Base-by-base conservation (phyloP, 305 asterid species). In the Nicotiana rustica region DNA sequence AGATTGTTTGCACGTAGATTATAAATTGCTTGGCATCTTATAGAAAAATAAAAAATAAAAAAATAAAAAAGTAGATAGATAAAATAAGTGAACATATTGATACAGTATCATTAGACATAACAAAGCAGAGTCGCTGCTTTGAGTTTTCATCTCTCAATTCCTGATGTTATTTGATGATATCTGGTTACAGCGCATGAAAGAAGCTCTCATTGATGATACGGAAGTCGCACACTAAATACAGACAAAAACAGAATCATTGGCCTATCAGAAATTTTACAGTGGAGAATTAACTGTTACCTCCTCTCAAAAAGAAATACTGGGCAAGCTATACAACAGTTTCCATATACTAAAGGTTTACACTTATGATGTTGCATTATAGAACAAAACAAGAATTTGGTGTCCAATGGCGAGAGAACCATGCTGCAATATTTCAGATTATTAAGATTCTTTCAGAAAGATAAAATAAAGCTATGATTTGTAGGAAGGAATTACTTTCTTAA, bases 141-240 rank as follows among this genome's bases (percentile, higher is more conserved):
- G 79, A 73, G 79, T 73, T 73, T 47, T 73, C 79, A 41, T 70
- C 49, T 68, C 31, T 18, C 77, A 69, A 38, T 38, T 69, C 57
- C 3, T n/a, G 57, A 69, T 18, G 77, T n/a, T 38, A 69, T 14
- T 38, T 38, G 77, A 38, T 38, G 57, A 18, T 60, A 60, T 60
- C 36, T 15, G 60, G 47, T 44, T 44, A 25, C n/a, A 70, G 36
- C 6, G 2, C 78, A 70, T 70, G 47, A 2, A 70, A 36, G n/a
- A 36, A 70, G 33, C 60, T 70, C 60, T 70, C 36, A 19, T 41
- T 19, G n/a, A 70, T 49, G 31, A 18, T 70, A 41, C 21, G 59
- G 35, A 69, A 41, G 57, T 69, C 12, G 77, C 19, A 69, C 35
- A 69, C 49, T 41, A 10, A 69, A 41, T 29, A 14, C 60, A 69